Evolutionary conservation across 176 grass and related monocot genomes (phyloP).

Genomic region (Tuctoria greenei): DNA sequence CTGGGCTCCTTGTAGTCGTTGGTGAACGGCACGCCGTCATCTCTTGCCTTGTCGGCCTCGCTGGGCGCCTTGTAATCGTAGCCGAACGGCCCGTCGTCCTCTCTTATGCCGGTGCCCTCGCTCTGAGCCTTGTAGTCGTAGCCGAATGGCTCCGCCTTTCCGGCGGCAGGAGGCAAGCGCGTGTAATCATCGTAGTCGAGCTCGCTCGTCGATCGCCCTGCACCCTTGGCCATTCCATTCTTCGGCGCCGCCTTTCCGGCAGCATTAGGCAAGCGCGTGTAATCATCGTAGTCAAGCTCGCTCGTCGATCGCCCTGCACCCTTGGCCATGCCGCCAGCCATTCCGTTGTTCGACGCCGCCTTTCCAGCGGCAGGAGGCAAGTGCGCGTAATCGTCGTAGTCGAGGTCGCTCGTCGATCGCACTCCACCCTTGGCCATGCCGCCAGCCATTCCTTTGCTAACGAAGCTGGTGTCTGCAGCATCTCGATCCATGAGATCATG

Average conservation of each 20-base stretch:
- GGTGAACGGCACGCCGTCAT: background rate
- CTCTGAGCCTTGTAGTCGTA: background rate
- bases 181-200: slow-evolving; percentile 31
- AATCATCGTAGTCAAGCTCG: slow-evolving; percentile 13
- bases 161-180: background rate
- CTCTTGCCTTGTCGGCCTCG: background rate
- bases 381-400: slow-evolving; percentile 25
- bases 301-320: too few relatives aligned
- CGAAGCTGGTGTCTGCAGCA: background rate
- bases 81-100: background rate
- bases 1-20: background rate
- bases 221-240: background rate
- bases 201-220: background rate
- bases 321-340: background rate
- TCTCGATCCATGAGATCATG: background rate
- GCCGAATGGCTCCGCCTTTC: background rate
- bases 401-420: background rate
- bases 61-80: slow-evolving; percentile 3
- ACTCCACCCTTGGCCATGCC: background rate
- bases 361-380: background rate
- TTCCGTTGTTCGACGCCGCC: background rate
- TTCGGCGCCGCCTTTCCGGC: background rate
- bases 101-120: background rate
- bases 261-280: background rate
- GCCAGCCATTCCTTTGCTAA: background rate